phyloP scores from a whole-genome alignment of 352 stramenopile genomes.

The Pythium guiyangense region DNA sequence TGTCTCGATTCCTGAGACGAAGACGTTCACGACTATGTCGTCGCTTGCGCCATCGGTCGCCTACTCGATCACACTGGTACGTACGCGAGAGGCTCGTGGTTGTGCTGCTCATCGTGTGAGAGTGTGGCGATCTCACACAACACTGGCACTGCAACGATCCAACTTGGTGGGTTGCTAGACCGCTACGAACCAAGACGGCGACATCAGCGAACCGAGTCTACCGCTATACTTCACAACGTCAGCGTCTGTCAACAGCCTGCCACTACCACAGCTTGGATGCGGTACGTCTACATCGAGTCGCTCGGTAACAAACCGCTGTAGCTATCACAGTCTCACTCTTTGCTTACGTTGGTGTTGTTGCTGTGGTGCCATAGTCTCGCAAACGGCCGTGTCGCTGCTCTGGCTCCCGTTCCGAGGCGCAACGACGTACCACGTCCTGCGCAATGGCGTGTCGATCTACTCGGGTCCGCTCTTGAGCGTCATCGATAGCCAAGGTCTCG shows the following conservation, averaged over 20 bases:
- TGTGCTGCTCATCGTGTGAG: not conserved
- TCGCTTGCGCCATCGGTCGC: slow-evolving; percentile 13
- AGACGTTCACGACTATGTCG: not conserved
- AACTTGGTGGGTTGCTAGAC: slow-evolving; percentile 4
- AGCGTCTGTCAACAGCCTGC: slow-evolving; percentile 9
- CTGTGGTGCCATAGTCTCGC: slow-evolving; percentile 24
- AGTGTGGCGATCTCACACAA: too few species aligned
- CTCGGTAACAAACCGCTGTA: not conserved
- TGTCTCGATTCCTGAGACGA: not conserved
- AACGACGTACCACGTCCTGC: slow-evolving; percentile 33
- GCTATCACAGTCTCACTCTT: not conserved
- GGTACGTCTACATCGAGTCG: slow-evolving; percentile 10
- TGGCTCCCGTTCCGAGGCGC: slow-evolving; percentile 41
- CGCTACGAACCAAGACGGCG: slow-evolving; percentile 10
- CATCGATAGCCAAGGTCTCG: slow-evolving; percentile 13
- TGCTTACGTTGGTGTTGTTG: not conserved
- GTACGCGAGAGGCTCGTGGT: slow-evolving; percentile 4
- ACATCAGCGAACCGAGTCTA: slow-evolving; percentile 15
- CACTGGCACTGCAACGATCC: not conserved
- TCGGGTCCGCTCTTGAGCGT: not conserved
- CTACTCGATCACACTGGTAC: slow-evolving; percentile 46
- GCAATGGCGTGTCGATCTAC: slow-evolving; percentile 18
- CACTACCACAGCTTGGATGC: slow-evolving; percentile 25
- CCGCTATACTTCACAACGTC: slow-evolving; percentile 26
- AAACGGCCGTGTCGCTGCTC: slow-evolving; percentile 22